Conservation (phyloP, 2,329 filamentous ascomycete genomes). For the Trichoderma koningiopsis region DNA sequence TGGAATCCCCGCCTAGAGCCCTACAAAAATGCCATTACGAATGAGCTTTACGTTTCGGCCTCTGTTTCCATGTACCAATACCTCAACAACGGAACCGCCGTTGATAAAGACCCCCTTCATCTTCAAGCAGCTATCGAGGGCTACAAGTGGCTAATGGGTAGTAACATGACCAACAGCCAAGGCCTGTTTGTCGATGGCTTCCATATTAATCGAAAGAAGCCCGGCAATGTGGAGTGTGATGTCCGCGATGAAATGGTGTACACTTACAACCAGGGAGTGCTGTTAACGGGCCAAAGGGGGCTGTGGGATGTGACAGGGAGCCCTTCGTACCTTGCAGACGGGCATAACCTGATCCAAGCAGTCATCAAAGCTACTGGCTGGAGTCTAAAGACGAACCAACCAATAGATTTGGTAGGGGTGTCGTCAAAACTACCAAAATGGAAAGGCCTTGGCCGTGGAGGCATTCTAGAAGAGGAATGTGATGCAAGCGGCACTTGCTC, state of each 20-base stretch:
- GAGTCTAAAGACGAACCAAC: constrained; percentile 48
- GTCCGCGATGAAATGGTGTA: constrained; percentile 85
- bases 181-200: constrained; percentile 87
- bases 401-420: constrained; percentile 44
- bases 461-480: constrained; percentile 82
- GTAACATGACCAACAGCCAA: constrained; percentile 76
- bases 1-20: constrained; percentile 81
- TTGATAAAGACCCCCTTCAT: constrained; percentile 61
- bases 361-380: constrained; percentile 82
- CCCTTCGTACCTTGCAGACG: constrained; percentile 72
- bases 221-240: constrained; percentile 74
- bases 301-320: constrained; percentile 78
- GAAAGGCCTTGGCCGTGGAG: constrained; percentile 75
- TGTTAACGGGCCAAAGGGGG: constrained; percentile 78
- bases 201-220: constrained; percentile 68
- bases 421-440: constrained; percentile 55
- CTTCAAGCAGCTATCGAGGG: constrained; percentile 73
- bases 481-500: constrained; percentile 74
- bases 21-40: constrained; percentile 97
- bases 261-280: constrained; percentile 92
- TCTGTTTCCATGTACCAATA: constrained; percentile 88
- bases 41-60: constrained; percentile 83
- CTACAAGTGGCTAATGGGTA: constrained; percentile 77
- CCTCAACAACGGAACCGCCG: constrained; percentile 47
- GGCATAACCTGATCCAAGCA: constrained; percentile 72